Percentiles rank a stretch among this genome's conserved stretches.
Conservation (phyloP, 2,329 filamentous ascomycete species). For the Helotiales sp. region DNA sequence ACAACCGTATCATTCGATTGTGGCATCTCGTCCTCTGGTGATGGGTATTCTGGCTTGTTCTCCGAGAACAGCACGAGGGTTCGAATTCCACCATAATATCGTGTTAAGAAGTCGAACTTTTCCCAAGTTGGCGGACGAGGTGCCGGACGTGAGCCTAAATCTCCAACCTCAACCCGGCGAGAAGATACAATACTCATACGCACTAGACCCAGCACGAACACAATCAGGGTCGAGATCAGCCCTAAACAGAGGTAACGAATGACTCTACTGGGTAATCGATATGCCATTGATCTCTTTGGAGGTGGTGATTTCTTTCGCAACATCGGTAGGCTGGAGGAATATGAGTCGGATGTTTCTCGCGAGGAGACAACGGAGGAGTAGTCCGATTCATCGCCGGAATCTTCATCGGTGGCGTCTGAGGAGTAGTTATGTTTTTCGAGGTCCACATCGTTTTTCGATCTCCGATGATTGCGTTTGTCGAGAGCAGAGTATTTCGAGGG, state of each 20-base stretch:
- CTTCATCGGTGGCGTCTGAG: constrained; percentile 51
- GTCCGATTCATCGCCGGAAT: constrained; percentile 49
- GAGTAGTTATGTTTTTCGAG: constrained; percentile 48
- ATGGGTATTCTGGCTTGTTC: constrained; percentile 83
- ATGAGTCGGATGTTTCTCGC: constrained; percentile 40
- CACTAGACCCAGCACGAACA: constrained; percentile 79
- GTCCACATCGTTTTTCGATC: constrained; percentile 31
- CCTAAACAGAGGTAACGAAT: constrained; percentile 78
- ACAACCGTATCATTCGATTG: constrained; percentile 47
- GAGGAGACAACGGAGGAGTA: constrained; percentile 39
- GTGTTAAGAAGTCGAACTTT: constrained; percentile 79
- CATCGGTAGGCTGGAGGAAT: constrained; percentile 41
- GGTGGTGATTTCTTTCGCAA: constrained; percentile 35
- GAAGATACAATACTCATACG: constrained; percentile 76
- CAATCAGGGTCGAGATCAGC: constrained; percentile 69
- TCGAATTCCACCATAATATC: constrained; percentile 88
- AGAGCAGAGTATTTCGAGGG: constrained; percentile 35
- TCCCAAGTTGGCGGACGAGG: constrained; percentile 78
- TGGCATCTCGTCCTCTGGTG: constrained; percentile 62
- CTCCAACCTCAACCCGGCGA: constrained; percentile 59
- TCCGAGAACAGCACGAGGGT: constrained; percentile 68
- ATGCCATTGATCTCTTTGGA: constrained; percentile 26
- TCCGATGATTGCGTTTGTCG: constrained; percentile 17
- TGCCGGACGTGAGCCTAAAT: constrained; percentile 62
- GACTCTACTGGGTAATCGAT: constrained; percentile 68